A percentile compares a stretch with the other conserved stretches of the same genome.
Evolutionary conservation across 345 rosid species (phyloP).

Genomic region (Populus alba): DNA sequence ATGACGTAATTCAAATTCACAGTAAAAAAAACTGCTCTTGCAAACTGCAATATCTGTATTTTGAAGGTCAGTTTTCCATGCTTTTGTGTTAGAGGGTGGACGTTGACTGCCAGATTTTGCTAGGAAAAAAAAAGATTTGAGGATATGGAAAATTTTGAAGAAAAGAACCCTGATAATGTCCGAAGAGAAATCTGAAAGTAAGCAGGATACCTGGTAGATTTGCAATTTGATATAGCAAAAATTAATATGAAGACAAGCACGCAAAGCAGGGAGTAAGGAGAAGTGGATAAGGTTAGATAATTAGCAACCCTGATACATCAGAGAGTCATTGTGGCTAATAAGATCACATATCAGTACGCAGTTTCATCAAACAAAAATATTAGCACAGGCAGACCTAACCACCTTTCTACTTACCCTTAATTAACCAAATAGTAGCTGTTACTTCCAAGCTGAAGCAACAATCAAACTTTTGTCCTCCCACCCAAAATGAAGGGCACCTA

Average conservation of each 20-base stretch:
- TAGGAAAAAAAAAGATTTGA: not conserved
- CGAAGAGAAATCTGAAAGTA: too few species aligned
- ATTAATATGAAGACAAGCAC: not conserved
- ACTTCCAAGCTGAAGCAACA: conserved; percentile 91
- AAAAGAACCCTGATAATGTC: not conserved
- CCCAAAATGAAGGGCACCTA: conserved; percentile 69
- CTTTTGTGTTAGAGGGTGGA: not conserved
- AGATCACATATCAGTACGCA: conserved; percentile 15
- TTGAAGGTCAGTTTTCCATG: too few species aligned
- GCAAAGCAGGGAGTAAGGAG: not conserved
- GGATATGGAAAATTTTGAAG: not conserved
- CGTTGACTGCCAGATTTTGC: not conserved
- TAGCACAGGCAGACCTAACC: conserved; percentile 14
- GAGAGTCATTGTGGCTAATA: conserved; percentile 1
- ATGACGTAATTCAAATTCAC: too few species aligned
- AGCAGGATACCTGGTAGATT: not conserved
- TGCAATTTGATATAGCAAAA: not conserved
- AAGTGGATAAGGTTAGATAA: conserved; percentile 5
- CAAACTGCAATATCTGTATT: too few species aligned
- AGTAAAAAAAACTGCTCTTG: too few species aligned
- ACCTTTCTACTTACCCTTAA: not conserved
- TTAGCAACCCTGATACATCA: not conserved
- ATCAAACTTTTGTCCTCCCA: conserved; percentile 89
- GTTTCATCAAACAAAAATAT: conserved; percentile 21
- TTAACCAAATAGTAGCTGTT: conserved; percentile 2